Evolutionary conservation across 2,329 filamentous ascomycete species (phyloP).

Genomic region (Aspergillus sp.): DNA sequence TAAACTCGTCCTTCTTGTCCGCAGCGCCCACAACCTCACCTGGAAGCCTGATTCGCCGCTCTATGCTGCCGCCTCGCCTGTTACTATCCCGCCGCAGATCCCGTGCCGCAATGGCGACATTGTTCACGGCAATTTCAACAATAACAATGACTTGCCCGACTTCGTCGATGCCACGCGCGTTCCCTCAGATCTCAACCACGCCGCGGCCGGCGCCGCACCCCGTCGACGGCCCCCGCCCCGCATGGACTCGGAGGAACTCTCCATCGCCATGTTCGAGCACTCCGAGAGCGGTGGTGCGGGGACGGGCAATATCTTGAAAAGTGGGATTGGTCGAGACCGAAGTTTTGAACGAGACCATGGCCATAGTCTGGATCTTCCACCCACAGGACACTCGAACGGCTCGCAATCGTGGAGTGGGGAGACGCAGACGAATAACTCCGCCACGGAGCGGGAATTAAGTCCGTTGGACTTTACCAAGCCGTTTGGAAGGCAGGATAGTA

Average conservation of each 20-base stretch:
- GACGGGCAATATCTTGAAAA: not conserved
- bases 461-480: constrained; percentile 5
- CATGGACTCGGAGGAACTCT: constrained; percentile 41
- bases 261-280: constrained; percentile 44
- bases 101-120: no score
- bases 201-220: constrained; percentile 24
- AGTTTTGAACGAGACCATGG: no score
- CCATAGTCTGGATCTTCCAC: not conserved
- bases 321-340: no score
- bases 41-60: constrained; percentile 41
- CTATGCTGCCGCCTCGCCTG: constrained; percentile 5
- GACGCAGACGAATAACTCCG: constrained; percentile 24
- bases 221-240: constrained; percentile 30
- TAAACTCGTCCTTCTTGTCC: constrained; percentile 47
- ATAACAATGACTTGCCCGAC: constrained; percentile 38
- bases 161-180: constrained; percentile 50
- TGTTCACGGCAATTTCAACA: no score
- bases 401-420: constrained; percentile 36
- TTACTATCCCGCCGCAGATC: not conserved
- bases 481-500: not conserved
- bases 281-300: constrained; percentile 8
- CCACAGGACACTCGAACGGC: constrained; percentile 27
- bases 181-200: constrained; percentile 46
- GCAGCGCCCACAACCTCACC: constrained; percentile 28
- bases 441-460: constrained; percentile 2